Evolutionary conservation across 371 early-diverging fungal genomes (phyloP), one percentile per base, ranked within the genome.

Genomic region (Capniomyces stellatus): DNA sequence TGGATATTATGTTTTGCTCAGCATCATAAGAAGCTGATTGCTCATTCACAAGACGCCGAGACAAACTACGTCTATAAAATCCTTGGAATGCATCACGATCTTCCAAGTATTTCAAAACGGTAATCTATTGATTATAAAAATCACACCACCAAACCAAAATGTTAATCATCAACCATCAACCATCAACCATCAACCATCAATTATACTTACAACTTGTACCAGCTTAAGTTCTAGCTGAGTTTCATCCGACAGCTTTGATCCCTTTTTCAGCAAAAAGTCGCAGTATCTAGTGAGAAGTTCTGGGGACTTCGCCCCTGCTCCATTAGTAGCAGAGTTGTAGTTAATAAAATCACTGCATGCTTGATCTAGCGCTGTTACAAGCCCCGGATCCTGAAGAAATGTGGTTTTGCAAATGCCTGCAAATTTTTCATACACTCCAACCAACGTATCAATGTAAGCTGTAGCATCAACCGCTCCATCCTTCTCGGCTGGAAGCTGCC

Each of bases 51-150:
- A 94, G 71, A 22, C 95, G 89, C 51, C 86, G 84, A 31, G 92
- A 87, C 58, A 94, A 62, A 71, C 76, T 78, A 54, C 80, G 76
- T n/a, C 83, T 78, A 66, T 94, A 94, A 54, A 87, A 86, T 70
- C 88, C 87, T 64, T 92, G 92, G 69, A 92, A 94, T 8, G 92
- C 82, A 59, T 94, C 95, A 64, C 87, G 85, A 66, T 91, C 92
- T 48, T 89, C 91, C 21, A 94, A 78, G 60, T 88, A 95, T 59
- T 85, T 83, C 71, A 89, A 92, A 28, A 87, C 68, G 0, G 77
- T 79, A 56, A 85, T 76, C 35, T 35, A 35, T 10, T 10, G 15
- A n/a, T n/a, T n/a, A n/a, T n/a, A n/a, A n/a, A n/a, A n/a, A n/a
- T n/a, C n/a, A n/a, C n/a, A n/a, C n/a, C n/a, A n/a, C n/a, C n/a